These are phyloP conservation scores for Lobulomyces angularis DNA, from an alignment of 192 early-diverging fungal species.

Conservation along the genomic window DNA sequence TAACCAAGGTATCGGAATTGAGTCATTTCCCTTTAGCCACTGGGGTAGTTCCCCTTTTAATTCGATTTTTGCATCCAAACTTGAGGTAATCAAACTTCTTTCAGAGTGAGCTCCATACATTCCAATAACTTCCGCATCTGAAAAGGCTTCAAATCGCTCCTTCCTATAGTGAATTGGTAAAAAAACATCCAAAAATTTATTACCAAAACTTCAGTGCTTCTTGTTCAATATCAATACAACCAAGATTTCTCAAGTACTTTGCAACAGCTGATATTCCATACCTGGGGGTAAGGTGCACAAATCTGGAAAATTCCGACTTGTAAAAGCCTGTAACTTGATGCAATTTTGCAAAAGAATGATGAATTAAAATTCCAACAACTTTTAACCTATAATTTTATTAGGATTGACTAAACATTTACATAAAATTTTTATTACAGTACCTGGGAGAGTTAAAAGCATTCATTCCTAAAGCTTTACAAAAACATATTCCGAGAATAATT, in stretches of 20 bases:
- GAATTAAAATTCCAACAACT: conserved; percentile 2
- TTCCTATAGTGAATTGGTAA: too few relatives aligned
- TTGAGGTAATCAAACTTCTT: background rate
- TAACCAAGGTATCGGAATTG: conserved; percentile 1
- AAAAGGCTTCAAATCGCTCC: background rate
- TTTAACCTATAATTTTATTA: too few relatives aligned
- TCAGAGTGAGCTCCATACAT: conserved; percentile 1
- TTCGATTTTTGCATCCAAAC: background rate
- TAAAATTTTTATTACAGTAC: too few relatives aligned
- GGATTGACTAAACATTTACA: too few relatives aligned
- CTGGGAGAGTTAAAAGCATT: background rate
- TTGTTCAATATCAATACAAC: too few relatives aligned
- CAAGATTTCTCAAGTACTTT: too few relatives aligned
- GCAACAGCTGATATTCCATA: too few relatives aligned
- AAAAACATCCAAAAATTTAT: too few relatives aligned
- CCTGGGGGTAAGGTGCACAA: too few relatives aligned
- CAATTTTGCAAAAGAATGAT: conserved; percentile 3
- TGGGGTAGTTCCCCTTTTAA: background rate
- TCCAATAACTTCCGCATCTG: conserved; percentile 1
- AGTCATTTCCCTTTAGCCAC: background rate
- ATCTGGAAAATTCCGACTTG: too few relatives aligned
- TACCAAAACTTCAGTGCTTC: too few relatives aligned
- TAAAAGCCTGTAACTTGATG: conserved; percentile 1
- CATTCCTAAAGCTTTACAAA: background rate
- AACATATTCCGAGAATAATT: conserved; percentile 2